Evolutionary conservation across 2,329 filamentous ascomycete genomes (phyloP).

Genomic region (Ophiostoma quercus): DNA sequence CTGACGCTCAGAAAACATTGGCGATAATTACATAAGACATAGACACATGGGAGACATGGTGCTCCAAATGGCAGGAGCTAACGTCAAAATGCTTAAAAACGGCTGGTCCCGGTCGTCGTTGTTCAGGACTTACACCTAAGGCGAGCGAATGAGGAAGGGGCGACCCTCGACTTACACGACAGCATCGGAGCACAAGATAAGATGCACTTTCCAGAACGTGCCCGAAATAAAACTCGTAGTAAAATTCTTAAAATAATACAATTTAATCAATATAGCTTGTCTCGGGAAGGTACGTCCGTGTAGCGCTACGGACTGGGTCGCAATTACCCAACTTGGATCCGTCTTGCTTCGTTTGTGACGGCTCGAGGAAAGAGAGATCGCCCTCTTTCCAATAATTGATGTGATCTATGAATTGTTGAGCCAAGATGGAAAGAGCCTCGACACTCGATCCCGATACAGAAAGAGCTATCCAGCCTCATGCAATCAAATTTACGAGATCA

Average conservation of each 20-base stretch:
- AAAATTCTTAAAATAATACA: background rate
- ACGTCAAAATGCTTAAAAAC: background rate
- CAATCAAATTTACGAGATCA: background rate
- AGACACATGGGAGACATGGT: background rate
- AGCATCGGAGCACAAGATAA: background rate
- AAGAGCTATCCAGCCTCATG: constrained; percentile 7
- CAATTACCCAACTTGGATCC: background rate
- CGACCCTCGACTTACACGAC: background rate
- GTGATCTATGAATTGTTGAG: background rate
- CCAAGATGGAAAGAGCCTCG: background rate
- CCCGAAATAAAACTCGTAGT: background rate
- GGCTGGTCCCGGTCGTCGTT: constrained; percentile 13
- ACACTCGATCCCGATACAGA: background rate
- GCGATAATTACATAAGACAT: background rate
- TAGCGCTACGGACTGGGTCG: background rate
- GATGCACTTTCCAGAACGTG: background rate
- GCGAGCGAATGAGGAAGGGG: background rate
- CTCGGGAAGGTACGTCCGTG: constrained; percentile 1
- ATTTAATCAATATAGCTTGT: background rate
- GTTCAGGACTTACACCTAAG: constrained; percentile 12
- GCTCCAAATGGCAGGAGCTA: background rate
- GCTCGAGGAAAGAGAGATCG: background rate
- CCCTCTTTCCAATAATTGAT: background rate
- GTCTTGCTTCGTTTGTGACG: constrained; percentile 6
- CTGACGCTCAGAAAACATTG: too few relatives aligned